Conservation (phyloP, 495 filamentous ascomycete species). For the Aspergillus saccharolyticus region DNA sequence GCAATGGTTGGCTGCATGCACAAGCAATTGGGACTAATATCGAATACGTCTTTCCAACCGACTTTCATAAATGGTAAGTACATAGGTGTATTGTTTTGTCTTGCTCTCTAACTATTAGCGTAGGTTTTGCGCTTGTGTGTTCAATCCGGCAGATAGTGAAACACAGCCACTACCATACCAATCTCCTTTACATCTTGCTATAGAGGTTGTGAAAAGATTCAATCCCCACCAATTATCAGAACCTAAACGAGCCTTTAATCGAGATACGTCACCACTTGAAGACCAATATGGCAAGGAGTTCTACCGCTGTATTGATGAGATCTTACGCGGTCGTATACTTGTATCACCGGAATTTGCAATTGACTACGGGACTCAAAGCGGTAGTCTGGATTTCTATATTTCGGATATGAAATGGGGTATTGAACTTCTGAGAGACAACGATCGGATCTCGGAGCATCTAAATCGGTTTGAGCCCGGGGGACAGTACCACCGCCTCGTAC, state of each 20-base stretch:
- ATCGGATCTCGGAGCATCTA: too few species aligned
- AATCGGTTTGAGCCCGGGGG: too few species aligned
- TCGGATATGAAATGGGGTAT: constrained; percentile 20
- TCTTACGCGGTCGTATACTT: constrained; percentile 16
- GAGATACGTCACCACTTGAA: constrained; percentile 15
- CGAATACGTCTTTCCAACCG: constrained; percentile 19
- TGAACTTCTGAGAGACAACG: constrained; percentile 18
- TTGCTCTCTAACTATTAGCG: constrained; percentile 9
- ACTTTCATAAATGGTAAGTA: constrained; percentile 20
- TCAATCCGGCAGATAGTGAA: constrained; percentile 13
- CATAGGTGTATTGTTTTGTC: constrained; percentile 15
- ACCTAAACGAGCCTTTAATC: constrained; percentile 13
- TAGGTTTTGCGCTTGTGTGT: constrained; percentile 20
- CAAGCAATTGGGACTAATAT: constrained; percentile 10
- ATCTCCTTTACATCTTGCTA: constrained; percentile 15
- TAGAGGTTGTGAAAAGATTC: constrained; percentile 18
- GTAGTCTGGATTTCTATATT: constrained; percentile 20
- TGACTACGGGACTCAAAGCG: constrained; percentile 14
- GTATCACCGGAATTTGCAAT: constrained; percentile 22
- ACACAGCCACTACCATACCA: constrained; percentile 14
- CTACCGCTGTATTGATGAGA: constrained; percentile 19
- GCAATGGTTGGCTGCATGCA: constrained; percentile 23
- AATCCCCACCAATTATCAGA: constrained; percentile 17
- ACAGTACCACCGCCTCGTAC: constrained; percentile 10
- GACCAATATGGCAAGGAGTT: constrained; percentile 25